Evolutionary conservation across 208 protist genomes (phyloP), one percentile per base, ranked within the genome.

Genomic region (Sergeia podlipaevii): DNA sequence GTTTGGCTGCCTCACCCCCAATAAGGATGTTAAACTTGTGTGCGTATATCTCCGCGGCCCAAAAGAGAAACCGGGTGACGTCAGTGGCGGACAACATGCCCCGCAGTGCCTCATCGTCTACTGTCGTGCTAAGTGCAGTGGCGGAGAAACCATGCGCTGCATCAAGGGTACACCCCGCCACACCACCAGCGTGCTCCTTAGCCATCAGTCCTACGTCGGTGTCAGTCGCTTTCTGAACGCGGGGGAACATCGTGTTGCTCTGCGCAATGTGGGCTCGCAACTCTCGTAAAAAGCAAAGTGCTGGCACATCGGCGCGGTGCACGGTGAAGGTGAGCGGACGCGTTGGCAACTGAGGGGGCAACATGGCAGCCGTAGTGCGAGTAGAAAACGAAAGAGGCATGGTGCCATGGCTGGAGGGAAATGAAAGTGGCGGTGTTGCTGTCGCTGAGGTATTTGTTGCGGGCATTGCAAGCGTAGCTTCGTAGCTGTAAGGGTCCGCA

Each of bases 261-360:
- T 54, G 39, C 17, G 28, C 2, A 38, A 79, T 79, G 43, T 51
- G 70, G 24, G 65, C 62, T 20, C 79, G 74, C 48, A 82, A 37
- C 56, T 87, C 79, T 23, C 79, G 79, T 43, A 87, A 21, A 55
- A 69, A 82, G 46, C 79, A 87, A 27, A 87, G 50, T 15, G 68
- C 60, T 4, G 79, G 79, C 5, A 87, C 59, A 42, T 87, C 71
- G 1, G 70, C 70, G 2, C 60, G 49, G 53, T 74, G 65, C 33
- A 79, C 48, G 20, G 47, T 20, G 27, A 86, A 55, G 21, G 63
- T 62, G 2, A 86, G 21, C 4, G 78, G 66, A 5, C 73, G 69
- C 6, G 60, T 61, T 13, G 81, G 37, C 4, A 81, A 41, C 24
- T 45, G 20, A 4, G 24, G 10, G n/a, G n/a, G n/a, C n/a, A n/a